Evolutionary conservation across 352 stramenopile species (phyloP).

Genomic region (Pythium oligandrum): DNA sequence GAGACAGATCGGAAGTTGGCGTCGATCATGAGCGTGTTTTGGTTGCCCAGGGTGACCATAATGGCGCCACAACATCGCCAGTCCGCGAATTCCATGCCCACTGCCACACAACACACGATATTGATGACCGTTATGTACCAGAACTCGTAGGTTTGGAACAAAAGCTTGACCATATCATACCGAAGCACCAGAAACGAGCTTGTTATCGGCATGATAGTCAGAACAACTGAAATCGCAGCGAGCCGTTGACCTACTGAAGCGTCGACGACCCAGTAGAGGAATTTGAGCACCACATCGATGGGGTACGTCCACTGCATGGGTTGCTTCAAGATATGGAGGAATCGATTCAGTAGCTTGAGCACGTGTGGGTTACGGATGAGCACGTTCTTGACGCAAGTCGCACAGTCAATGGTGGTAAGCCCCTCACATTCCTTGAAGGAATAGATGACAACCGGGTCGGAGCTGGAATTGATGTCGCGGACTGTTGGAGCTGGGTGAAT

Average conservation of each 20-base stretch:
- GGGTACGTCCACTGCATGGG: background rate
- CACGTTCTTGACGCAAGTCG: background rate
- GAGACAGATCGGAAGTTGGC: conserved; percentile 2
- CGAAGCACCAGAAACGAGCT: conserved; percentile 3
- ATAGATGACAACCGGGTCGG: too few relatives aligned
- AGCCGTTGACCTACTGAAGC: too few relatives aligned
- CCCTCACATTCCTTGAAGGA: too few relatives aligned
- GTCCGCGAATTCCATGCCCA: conserved; percentile 4
- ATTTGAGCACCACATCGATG: background rate
- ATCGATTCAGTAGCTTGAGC: conserved; percentile 1
- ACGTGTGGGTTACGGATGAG: background rate
- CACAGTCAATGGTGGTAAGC: conserved; percentile 3
- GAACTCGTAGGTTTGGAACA: conserved; percentile 10
- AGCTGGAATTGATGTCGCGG: too few relatives aligned
- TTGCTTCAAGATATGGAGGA: background rate
- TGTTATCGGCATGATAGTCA: background rate
- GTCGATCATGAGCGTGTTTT: conserved; percentile 11
- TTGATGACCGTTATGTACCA: conserved; percentile 12
- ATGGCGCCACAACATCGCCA: background rate
- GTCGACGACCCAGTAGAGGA: background rate
- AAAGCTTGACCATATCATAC: conserved; percentile 8
- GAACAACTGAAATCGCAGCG: background rate
- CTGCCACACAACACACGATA: background rate
- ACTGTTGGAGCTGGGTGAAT: too few relatives aligned
- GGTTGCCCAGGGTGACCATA: background rate